Base-by-base conservation (phyloP, 2,329 filamentous ascomycete species). In the Xylaria sp. region DNA sequence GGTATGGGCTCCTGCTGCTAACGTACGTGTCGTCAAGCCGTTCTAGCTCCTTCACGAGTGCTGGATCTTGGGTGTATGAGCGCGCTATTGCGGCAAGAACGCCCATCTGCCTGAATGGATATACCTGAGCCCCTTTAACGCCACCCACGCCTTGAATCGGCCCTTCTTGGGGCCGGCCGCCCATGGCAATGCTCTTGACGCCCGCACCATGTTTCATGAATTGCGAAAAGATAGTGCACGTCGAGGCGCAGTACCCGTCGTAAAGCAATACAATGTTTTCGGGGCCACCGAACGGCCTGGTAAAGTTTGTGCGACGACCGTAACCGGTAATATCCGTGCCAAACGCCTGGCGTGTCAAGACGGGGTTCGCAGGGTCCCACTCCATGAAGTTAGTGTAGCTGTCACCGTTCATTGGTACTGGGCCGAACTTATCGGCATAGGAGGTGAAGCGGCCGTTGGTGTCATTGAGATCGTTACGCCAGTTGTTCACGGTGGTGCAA, bases 241-340 rank as follows among this genome's bases (percentile, higher is more conserved):
- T 69, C 39, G 69, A 71, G 9, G 66, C 69, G 51, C 69, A 71
- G 43, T 69, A 69, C 25, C 69, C 69, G 25, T 71, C 69, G n/a
- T 69, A 71, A 3, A 71, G 67, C 20, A 71, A 33, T 43, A 71
- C 66, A 36, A 71, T 62, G 43, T 71, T 66, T 43, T 71, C 69
- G 20, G 69, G 54, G 10, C 64, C 66, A 31, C 66, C 66, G 39
- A 71, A 71, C 3, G 69, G 69, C 13, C 66, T 25, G 3, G 66
- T 71, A 49, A 71, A 71, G 55, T 71, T 71, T n/a, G 13, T 58
- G 33, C 69, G 69, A 6, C 25, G 25, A 3, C 69, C 66, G 33
- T 71, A 71, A 6, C 69, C 69, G 4, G 69, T 71, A 33, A 71
- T 61, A 7, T 69, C 66, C 0, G 66, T 68, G 1, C 23, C 69